Evolutionary conservation across 257 asterid genomes (phyloP), one percentile per base, ranked within the genome.

Genomic region (Anisodus acutangulus): DNA sequence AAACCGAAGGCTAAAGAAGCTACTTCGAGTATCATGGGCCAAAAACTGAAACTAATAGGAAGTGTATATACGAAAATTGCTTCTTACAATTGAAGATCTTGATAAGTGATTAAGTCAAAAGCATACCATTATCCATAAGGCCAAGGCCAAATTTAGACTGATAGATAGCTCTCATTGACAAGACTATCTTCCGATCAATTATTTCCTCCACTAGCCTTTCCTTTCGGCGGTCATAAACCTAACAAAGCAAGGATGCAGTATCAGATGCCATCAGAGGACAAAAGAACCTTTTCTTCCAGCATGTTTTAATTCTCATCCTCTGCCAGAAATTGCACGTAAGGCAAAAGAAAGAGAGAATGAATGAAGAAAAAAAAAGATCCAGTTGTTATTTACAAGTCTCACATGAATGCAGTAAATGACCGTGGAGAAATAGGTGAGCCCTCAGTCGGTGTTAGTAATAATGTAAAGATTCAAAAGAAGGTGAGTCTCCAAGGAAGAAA

Each of bases 121-220:
- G 51, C 85, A 68, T 86, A 95, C 99, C 98, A 90, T 88, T 92
- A 89, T 96, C 97, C 98, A 96, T 91, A 87, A 95, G 97, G 87
- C 98, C 95, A 89, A 92, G 92, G 68, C 99, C 98, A 83, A 93
- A 81, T 91, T 95, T 95, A 84, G 98, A 93, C 88, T 91, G 99
- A 89, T 97, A 97, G 80, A 97, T 89, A 85, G 99, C 97, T 87
- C 99, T 89, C 99, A 97, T 93, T 84, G 98, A 93, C 80, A 97
- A 89, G 86, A 93, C 92, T 83, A 97, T 97, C 92, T 97, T 97
- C 83, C 93, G 86, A 91, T 95, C 98, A 84, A 97, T 95, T 83
- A 90, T 93, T 92, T 97, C 99, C 91, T 97, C 99, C 85, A 95
- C 99, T 82, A 97, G 88, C 89, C 97, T 93, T 92, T 89, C 92